Evolutionary conservation across 2,329 filamentous ascomycete genomes (phyloP), one percentile per base, ranked within the genome.

Genomic region (Mariannaea sp.): DNA sequence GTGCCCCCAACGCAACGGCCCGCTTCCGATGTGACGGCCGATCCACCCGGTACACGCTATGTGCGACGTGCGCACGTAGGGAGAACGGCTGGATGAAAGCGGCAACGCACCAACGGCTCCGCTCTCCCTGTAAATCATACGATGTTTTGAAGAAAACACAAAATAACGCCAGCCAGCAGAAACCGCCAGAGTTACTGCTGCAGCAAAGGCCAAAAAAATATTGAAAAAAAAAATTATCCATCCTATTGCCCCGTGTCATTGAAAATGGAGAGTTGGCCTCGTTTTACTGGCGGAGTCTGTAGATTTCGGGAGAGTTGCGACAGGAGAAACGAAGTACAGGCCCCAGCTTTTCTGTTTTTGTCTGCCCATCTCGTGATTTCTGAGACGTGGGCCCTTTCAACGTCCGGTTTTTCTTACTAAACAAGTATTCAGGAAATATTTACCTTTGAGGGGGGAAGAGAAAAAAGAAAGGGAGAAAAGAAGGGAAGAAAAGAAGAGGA

Each of bases 11-110:
- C 58, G 38, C 51, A 53, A 45, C 63, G 59, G 63, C 53, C 61
- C 63, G 63, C 58, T 65, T 63, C 63, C 53, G 59, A 57, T 65
- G 63, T 10, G 44, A 53, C 56, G 59, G 16, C 46, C 57, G 58
- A 53, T 46, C 63, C 63, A 65, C 63, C 49, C 57, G 53, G 52
- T 39, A 39, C 46, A 61, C 55, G n/a, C n/a, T n/a, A n/a, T n/a
- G n/a, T n/a, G n/a, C n/a, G n/a, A n/a, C n/a, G n/a, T n/a, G n/a
- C n/a, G n/a, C n/a, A n/a, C n/a, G n/a, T n/a, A n/a, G n/a, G n/a
- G n/a, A n/a, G n/a, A n/a, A n/a, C n/a, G n/a, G n/a, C n/a, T n/a
- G n/a, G n/a, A n/a, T n/a, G n/a, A n/a, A n/a, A n/a, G n/a, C n/a
- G 41, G 47, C 60, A 58, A 19, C 13, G 19, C 16, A 9, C 16